phyloP scores from a whole-genome alignment of 495 filamentous ascomycete species.

The Aspergillus heteromorphus region DNA sequence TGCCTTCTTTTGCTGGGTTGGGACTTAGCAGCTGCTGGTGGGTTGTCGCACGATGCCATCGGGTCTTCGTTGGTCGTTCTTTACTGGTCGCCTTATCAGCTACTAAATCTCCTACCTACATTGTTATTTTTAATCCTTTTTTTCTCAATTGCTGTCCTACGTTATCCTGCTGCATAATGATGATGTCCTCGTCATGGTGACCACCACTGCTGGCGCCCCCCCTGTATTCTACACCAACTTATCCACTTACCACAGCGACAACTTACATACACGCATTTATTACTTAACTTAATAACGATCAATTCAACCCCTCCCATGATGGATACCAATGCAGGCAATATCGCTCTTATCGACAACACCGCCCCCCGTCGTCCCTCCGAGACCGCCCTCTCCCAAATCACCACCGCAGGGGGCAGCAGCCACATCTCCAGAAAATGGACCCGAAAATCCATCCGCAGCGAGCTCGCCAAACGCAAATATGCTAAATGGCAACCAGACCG shows the following conservation, averaged over 20 bases:
- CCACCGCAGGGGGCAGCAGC: slow-evolving; percentile 15
- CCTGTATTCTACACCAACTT: no score
- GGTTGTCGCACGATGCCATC: not conserved
- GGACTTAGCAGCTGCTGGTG: not conserved
- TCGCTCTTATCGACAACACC: slow-evolving; percentile 40
- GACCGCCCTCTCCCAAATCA: slow-evolving; percentile 14
- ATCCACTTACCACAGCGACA: no score
- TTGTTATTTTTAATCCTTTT: not conserved
- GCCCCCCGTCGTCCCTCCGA: slow-evolving; percentile 23
- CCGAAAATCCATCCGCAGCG: slow-evolving; percentile 38
- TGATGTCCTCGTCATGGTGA: no score
- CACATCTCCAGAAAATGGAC: slow-evolving; percentile 28
- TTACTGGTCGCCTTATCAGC: not conserved
- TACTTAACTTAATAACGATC: not conserved
- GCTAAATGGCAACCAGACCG: slow-evolving; percentile 56
- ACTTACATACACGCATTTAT: not conserved
- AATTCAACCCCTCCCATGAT: slow-evolving; percentile 11
- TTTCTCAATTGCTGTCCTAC: not conserved
- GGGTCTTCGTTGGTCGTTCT: not conserved
- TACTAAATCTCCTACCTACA: not conserved
- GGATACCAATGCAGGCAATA: slow-evolving; percentile 18
- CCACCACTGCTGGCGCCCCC: no score
- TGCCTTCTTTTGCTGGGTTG: not conserved
- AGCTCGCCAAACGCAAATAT: slow-evolving; percentile 53
- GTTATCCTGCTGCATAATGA: no score